Evolutionary conservation across 805 yeast genomes (phyloP).

Genomic region (Candida koratica): DNA sequence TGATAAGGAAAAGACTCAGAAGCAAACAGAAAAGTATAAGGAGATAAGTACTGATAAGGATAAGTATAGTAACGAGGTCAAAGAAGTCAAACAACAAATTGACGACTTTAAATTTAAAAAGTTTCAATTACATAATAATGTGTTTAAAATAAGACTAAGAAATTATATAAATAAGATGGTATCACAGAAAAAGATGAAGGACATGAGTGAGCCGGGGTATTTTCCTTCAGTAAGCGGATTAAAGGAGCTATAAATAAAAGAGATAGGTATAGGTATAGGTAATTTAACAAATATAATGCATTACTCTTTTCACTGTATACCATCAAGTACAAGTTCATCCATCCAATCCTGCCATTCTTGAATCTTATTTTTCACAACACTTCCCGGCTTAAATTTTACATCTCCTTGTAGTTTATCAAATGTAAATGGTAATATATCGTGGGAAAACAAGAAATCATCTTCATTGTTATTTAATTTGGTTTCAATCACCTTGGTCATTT

Average conservation of each 20-base stretch:
- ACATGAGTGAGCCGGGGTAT: slow-evolving; percentile 31
- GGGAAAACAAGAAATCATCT: slow-evolving; percentile 36
- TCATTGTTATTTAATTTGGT: slow-evolving; percentile 46
- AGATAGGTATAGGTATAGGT: too few species aligned
- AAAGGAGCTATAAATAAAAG: slow-evolving; percentile 4
- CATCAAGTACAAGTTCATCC: slow-evolving; percentile 65
- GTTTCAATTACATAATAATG: slow-evolving; percentile 37
- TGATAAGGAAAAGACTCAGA: slow-evolving; percentile 19
- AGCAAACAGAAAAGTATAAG: slow-evolving; percentile 20
- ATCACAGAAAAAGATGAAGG: slow-evolving; percentile 27
- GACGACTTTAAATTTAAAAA: slow-evolving; percentile 31
- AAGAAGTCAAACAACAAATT: slow-evolving; percentile 19
- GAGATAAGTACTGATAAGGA: slow-evolving; percentile 16
- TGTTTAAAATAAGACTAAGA: slow-evolving; percentile 40
- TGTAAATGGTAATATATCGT: slow-evolving; percentile 42
- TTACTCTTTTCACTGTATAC: too few species aligned
- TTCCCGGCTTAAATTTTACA: slow-evolving; percentile 69
- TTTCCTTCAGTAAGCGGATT: slow-evolving; percentile 35
- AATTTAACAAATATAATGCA: too few species aligned
- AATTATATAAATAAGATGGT: slow-evolving; percentile 30
- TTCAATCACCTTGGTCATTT: slow-evolving; percentile 53
- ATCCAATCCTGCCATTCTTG: slow-evolving; percentile 75
- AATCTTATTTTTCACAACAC: slow-evolving; percentile 54
- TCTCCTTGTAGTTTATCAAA: slow-evolving; percentile 72
- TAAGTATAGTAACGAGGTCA: slow-evolving; percentile 18